A percentile compares a stretch with the other conserved stretches of the same genome.
phyloP scores from a whole-genome alignment of 1,284 basidiomycete genomes.

The Testicularia cyperi region DNA sequence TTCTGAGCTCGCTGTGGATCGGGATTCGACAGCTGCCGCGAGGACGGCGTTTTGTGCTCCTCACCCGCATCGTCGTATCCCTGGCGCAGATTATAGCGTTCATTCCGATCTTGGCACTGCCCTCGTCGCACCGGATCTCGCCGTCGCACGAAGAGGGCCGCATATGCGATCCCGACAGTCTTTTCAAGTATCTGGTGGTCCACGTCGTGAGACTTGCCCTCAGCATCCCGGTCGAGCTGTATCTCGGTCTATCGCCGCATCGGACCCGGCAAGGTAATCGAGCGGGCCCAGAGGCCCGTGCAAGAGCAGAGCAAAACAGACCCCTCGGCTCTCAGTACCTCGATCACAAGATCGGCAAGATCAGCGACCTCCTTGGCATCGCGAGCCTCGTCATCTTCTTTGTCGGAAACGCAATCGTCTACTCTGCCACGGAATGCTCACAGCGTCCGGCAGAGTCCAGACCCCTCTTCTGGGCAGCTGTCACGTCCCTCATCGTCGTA shows the following conservation, averaged over 20 bases:
- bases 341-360: slow-evolving; percentile 32
- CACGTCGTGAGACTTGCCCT: slow-evolving; percentile 38
- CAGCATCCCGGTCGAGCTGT: slow-evolving; percentile 44
- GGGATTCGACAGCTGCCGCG: slow-evolving; percentile 29
- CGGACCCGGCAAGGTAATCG: slow-evolving; percentile 30
- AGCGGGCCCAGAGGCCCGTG: slow-evolving; percentile 28
- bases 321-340: slow-evolving; percentile 34
- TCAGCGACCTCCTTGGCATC: slow-evolving; percentile 42
- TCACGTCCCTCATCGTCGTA: slow-evolving; percentile 37
- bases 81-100: slow-evolving; percentile 34
- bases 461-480: slow-evolving; percentile 41
- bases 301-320: slow-evolving; percentile 35
- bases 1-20: slow-evolving; percentile 22
- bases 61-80: slow-evolving; percentile 17
- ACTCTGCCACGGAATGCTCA: slow-evolving; percentile 42
- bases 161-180: slow-evolving; percentile 35
- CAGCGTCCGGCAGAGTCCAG: slow-evolving; percentile 36
- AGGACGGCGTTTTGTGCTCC: slow-evolving; percentile 22
- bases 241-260: slow-evolving; percentile 47
- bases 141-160: slow-evolving; percentile 9
- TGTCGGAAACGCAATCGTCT: slow-evolving; percentile 50
- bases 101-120: slow-evolving; percentile 22
- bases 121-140: slow-evolving; percentile 14
- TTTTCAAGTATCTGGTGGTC: slow-evolving; percentile 47
- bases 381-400: slow-evolving; percentile 42